These are phyloP conservation scores for Phytophthora pini DNA, from an alignment of 352 stramenopile genomes.

Conservation along the genomic window DNA sequence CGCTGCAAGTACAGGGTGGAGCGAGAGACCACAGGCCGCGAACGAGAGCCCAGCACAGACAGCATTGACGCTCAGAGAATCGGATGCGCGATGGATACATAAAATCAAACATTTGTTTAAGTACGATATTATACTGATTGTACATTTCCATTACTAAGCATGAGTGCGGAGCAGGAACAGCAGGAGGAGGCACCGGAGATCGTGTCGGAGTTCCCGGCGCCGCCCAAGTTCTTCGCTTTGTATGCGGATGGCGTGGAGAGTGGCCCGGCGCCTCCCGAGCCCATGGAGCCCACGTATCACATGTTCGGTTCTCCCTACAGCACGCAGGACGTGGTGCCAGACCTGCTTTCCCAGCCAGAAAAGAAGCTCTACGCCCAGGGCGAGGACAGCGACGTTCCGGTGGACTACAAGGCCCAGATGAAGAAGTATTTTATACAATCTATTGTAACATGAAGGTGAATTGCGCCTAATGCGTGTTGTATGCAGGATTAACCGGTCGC, in stretches of 20 bases:
- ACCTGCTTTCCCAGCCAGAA: conserved; percentile 65
- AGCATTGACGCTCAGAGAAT: conserved; percentile 28
- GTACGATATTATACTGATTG: background rate
- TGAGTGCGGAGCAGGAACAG: conserved; percentile 33
- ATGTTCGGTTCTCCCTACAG: conserved; percentile 88
- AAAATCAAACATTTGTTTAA: background rate
- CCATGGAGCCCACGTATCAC: conserved; percentile 85
- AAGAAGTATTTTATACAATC: conserved; percentile 57
- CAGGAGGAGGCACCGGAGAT: conserved; percentile 72
- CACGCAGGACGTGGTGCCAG: conserved; percentile 81
- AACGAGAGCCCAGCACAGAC: conserved; percentile 31
- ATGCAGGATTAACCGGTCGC: conserved; percentile 77
- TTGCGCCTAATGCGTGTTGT: background rate
- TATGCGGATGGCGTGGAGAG: conserved; percentile 62
- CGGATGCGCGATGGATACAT: background rate
- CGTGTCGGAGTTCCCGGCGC: conserved; percentile 83
- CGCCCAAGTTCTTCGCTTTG: conserved; percentile 79
- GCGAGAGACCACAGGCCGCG: conserved; percentile 5
- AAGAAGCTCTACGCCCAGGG: conserved; percentile 67
- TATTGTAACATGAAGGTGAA: background rate
- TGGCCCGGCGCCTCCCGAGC: conserved; percentile 65
- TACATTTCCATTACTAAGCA: conserved; percentile 3
- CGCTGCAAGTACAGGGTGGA: conserved; percentile 1
- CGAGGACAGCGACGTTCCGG: conserved; percentile 21
- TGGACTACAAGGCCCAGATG: conserved; percentile 84